Evolutionary conservation across 345 rosid genomes (phyloP).

Genomic region (Acer campestre): DNA sequence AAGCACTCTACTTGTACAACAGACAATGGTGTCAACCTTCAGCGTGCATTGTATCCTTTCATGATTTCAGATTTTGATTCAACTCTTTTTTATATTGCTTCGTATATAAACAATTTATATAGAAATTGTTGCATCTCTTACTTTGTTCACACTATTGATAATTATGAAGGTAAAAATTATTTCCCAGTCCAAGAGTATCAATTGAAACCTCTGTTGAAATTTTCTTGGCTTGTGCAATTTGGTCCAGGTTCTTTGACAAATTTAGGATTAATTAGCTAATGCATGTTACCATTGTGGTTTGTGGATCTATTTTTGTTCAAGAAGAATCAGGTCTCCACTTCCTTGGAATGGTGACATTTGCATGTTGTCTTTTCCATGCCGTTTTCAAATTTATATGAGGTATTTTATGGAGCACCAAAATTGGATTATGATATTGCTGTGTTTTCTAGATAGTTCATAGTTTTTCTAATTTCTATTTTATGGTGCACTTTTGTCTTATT

Average conservation of each 20-base stretch:
- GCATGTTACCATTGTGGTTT: not conserved
- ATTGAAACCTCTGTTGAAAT: not conserved
- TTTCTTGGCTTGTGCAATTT: slow-evolving; percentile 9
- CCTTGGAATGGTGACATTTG: not conserved
- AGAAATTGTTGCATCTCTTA: not conserved
- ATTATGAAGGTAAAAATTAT: not conserved
- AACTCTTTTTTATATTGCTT: slow-evolving; percentile 10
- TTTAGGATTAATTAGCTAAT: not conserved
- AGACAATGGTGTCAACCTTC: slow-evolving; percentile 29
- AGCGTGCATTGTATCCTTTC: slow-evolving; percentile 73
- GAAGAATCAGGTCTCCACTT: not conserved
- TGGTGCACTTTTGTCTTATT: not conserved
- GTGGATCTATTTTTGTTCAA: not conserved
- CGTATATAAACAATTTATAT: not conserved
- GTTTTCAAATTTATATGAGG: not conserved
- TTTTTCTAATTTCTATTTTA: not conserved
- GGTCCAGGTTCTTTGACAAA: not conserved
- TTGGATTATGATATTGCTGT: not conserved
- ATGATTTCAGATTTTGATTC: slow-evolving; percentile 14
- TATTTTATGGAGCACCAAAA: not conserved
- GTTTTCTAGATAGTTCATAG: not conserved
- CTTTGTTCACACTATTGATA: not conserved
- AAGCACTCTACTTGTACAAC: slow-evolving; percentile 24
- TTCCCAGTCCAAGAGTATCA: not conserved
- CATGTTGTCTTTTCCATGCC: not conserved